Percentiles rank a stretch among this genome's conserved stretches.
Conservation (phyloP, 192 early-diverging fungal genomes). For the Entomortierella lignicola region DNA sequence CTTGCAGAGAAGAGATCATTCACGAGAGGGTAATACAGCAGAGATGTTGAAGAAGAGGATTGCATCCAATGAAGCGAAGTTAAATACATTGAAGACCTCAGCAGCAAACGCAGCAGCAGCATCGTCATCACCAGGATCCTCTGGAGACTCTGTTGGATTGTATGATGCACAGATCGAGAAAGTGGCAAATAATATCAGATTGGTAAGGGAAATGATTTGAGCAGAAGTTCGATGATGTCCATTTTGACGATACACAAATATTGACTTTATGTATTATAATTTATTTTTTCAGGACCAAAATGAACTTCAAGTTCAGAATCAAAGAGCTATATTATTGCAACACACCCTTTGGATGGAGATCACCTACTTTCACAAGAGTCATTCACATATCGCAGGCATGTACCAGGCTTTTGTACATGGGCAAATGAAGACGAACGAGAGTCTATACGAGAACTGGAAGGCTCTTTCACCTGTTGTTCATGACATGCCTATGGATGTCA, state of each 20-base stretch:
- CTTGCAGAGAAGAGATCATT: conserved; percentile 65
- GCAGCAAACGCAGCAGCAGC: conserved; percentile 38
- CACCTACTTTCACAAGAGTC: conserved; percentile 68
- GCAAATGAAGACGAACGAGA: conserved; percentile 63
- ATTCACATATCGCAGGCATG: conserved; percentile 63
- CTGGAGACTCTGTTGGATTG: conserved; percentile 26
- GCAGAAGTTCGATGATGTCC: neutral
- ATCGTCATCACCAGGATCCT: conserved; percentile 15
- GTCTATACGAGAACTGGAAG: conserved; percentile 66
- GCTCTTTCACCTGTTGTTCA: conserved; percentile 55
- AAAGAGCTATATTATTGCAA: conserved; percentile 61
- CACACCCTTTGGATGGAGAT: conserved; percentile 69
- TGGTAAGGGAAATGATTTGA: conserved; percentile 1
- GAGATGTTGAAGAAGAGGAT: conserved; percentile 70
- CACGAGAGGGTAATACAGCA: conserved; percentile 53
- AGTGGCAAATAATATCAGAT: conserved; percentile 34
- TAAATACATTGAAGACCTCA: conserved; percentile 56
- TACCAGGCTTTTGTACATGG: conserved; percentile 72
- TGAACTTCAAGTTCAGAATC: conserved; percentile 62
- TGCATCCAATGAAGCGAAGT: conserved; percentile 56
- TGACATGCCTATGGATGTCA: conserved; percentile 64
- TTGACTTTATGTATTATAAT: neutral
- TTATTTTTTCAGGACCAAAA: conserved; percentile 56
- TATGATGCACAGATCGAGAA: conserved; percentile 50
- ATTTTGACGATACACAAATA: neutral